A percentile compares a stretch with the other conserved stretches of the same genome.
Evolutionary conservation across 192 early-diverging fungal species (phyloP).

Genomic region (Haplosporangium gracile): DNA sequence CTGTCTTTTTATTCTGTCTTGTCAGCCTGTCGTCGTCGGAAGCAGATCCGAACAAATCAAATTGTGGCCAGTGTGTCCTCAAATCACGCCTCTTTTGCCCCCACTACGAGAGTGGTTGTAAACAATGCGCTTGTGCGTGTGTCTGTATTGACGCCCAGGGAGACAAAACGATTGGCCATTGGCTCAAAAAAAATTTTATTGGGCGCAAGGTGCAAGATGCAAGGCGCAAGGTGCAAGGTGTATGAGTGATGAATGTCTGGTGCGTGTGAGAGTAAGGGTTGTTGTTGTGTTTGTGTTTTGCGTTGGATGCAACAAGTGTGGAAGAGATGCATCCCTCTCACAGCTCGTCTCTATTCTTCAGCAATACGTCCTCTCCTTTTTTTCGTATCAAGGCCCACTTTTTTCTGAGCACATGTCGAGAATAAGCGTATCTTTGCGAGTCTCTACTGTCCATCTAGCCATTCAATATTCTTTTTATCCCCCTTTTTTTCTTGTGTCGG

Average conservation of each 20-base stretch:
- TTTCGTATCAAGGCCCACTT: background rate
- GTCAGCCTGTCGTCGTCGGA: background rate
- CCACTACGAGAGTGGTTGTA: background rate
- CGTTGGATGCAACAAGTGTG: no score
- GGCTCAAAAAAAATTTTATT: no score
- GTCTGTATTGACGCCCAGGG: background rate
- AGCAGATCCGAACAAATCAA: background rate
- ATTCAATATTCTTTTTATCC: background rate
- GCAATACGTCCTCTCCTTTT: background rate
- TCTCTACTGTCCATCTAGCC: background rate
- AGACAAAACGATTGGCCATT: background rate
- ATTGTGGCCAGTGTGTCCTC: background rate
- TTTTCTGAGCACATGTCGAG: background rate
- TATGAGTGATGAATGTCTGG: no score
- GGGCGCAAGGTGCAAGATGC: background rate
- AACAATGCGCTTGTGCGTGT: background rate
- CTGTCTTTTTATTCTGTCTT: background rate
- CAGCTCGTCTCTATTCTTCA: background rate
- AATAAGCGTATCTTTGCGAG: background rate
- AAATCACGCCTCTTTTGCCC: background rate
- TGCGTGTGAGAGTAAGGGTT: no score
- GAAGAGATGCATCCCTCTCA: background rate
- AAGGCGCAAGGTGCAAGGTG: background rate
- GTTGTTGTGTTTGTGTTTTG: no score
- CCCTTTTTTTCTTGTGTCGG: background rate